Evolutionary conservation across 1,284 basidiomycete species (phyloP), one percentile per base, ranked within the genome.

Genomic region (Puccinia coronata): DNA sequence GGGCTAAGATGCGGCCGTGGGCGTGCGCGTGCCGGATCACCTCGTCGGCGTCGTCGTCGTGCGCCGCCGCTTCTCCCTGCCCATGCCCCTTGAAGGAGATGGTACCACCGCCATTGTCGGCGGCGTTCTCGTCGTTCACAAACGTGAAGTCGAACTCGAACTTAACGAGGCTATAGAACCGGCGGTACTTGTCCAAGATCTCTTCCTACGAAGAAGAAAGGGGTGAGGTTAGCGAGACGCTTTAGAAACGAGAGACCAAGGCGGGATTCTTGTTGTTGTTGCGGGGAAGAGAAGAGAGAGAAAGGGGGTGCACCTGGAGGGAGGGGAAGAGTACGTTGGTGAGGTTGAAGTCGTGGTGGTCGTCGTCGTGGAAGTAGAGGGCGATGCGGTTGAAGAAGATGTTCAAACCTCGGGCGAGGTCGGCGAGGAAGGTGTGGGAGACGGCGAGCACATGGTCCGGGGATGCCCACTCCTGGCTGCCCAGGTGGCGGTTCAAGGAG

Each of bases 271-370:
- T 43, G 6, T 43, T 8, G 43, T 43, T 43, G 14, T 12, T 9
- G 20, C 14, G 57, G 57, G 4, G 14, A 9, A 1, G 57, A 31
- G 57, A 31, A 9, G 28, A 53, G 25, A 11, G n/a, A 41, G n/a
- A n/a, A 18, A 14, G 43, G 39, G n/a, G 39, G 31, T 47, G 11
- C 23, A 80, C 77, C 61, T 80, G 65, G 14, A 80, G 55, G n/a
- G 65, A 31, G 43, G 67, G 67, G 70, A 80, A 80, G 41, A 80
- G 57, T 20, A 80, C 77, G 39, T 80, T 71, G 31, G 72, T 61
- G 2, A 69, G 41, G 41, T 69, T 69, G 47, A 69, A 69, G 23
- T 69, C 47, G 67, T 47, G 67, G 49, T 69, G 67, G 28, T 69
- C 67, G 23, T 80, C 67, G 47, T 80, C 77, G 41, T 71, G 63